phyloP scores from a whole-genome alignment of 2,329 filamentous ascomycete species.

The Grosmannia huntii region DNA sequence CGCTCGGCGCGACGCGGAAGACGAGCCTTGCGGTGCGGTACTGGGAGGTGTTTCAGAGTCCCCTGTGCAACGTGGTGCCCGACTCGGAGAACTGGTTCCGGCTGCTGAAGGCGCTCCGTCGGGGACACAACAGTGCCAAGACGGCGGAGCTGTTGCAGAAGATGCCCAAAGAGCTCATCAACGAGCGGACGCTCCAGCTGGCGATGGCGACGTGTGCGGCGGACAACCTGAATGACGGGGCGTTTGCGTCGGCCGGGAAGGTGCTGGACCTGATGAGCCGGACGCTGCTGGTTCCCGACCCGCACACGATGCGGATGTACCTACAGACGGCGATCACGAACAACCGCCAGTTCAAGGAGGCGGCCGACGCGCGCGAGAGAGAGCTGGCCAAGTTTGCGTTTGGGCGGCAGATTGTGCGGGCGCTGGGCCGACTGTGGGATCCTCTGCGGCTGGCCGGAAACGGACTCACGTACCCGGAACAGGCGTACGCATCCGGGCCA shows the following conservation, averaged over 20 bases:
- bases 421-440: conserved; percentile 37
- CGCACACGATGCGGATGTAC: conserved; percentile 39
- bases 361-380: conserved; percentile 18
- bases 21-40: conserved; percentile 57
- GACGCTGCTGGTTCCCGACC: conserved; percentile 32
- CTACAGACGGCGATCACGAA: conserved; percentile 40
- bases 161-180: conserved; percentile 33
- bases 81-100: conserved; percentile 58
- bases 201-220: conserved; percentile 62
- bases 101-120: conserved; percentile 54
- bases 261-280: conserved; percentile 53
- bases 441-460: conserved; percentile 26
- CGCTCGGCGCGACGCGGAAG: conserved; percentile 46
- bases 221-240: conserved; percentile 64
- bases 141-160: conserved; percentile 44
- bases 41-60: conserved; percentile 59
- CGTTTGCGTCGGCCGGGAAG: conserved; percentile 48
- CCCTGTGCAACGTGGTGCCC: conserved; percentile 48
- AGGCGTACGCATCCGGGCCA: background rate
- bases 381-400: conserved; percentile 27
- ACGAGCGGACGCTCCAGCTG: conserved; percentile 49
- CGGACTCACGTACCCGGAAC: conserved; percentile 20
- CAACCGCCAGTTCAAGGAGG: conserved; percentile 25
- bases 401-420: conserved; percentile 35
- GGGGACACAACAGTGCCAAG: conserved; percentile 51